Evolutionary conservation across 164 flowering plant species (phyloP), one percentile per base, ranked within the genome.

Genomic region (Stephania japonica): DNA sequence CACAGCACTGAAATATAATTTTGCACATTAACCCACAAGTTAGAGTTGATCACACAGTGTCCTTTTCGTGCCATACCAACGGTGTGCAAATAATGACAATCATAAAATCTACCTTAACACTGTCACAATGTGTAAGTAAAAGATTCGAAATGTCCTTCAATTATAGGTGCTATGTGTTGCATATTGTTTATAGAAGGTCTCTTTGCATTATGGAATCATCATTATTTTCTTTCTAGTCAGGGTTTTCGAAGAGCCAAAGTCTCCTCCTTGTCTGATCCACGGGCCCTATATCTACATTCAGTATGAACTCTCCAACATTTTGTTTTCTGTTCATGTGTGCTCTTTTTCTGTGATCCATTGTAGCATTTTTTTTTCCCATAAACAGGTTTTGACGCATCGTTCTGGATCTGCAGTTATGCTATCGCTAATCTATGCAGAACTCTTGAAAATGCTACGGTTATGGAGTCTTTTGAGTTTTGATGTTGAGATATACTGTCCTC

Each of bases 371-470:
- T 32, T 32, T 59, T 59, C 25, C 67, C 65, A 63, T 76, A 32
- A 70, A 67, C 86, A 92, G 97, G 97, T 90, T 76, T 83, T 92
- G 87, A 87, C 96, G 23, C 90, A 89, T 77, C 91, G 97, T 56
- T 76, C 84, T 70, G 97, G 97, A 65, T 86, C 98, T n/a, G 86
- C 85, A 44, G 85, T 78, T 67, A 84, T 92, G 90, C 89, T 92
- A 65, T 84, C 94, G 18, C 88, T 92, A 70, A 83, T 92, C 70
- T 88, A 90, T 75, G 83, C 96, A 2, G 98, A 91, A 76, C 81
- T 89, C 23, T 80, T 92, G 62, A 90, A 92, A 80, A 85, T 86
- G 90, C 87, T 92, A 74, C 90, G 92, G 18, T 66, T 88, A 69
- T 89, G 90, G 85, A 86, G 90, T 65, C 78, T 91, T 64, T 70